Conservation (phyloP, 306 rosid genomes). For the Fragaria iinumae region DNA sequence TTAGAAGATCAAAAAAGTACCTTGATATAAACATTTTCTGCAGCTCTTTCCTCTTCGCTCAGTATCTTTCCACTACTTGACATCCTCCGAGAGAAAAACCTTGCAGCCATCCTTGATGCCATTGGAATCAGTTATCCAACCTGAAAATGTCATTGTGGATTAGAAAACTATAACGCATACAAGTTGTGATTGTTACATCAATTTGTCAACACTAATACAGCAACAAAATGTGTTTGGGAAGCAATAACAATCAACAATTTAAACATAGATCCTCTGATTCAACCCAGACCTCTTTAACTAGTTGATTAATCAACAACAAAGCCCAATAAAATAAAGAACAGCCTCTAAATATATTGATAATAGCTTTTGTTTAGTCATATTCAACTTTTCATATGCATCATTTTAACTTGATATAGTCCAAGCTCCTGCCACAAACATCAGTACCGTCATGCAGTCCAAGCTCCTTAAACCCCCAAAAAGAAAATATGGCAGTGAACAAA, state of each 20-base stretch:
- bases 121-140: conserved; percentile 36
- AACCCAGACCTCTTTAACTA: too few species aligned
- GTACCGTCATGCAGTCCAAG: too few species aligned
- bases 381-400: too few species aligned
- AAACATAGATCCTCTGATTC: not conserved
- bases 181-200: not conserved
- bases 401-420: too few species aligned
- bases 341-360: too few species aligned
- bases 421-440: too few species aligned
- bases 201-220: not conserved
- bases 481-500: too few species aligned
- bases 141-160: conserved; percentile 14
- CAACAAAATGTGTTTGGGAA: not conserved
- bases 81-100: conserved; percentile 62
- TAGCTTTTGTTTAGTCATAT: too few species aligned
- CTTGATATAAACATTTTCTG: conserved; percentile 76
- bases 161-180: not conserved
- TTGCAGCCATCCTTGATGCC: conserved; percentile 62
- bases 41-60: conserved; percentile 86
- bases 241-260: not conserved
- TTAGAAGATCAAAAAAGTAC: conserved; percentile 20
- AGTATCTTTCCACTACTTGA: conserved; percentile 72
- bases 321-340: too few species aligned
- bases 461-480: too few species aligned
- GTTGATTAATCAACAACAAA: too few species aligned